These are phyloP conservation scores for Hymenoscyphus scutula DNA, from an alignment of 2,329 filamentous ascomycete species.

Conservation along the genomic window DNA sequence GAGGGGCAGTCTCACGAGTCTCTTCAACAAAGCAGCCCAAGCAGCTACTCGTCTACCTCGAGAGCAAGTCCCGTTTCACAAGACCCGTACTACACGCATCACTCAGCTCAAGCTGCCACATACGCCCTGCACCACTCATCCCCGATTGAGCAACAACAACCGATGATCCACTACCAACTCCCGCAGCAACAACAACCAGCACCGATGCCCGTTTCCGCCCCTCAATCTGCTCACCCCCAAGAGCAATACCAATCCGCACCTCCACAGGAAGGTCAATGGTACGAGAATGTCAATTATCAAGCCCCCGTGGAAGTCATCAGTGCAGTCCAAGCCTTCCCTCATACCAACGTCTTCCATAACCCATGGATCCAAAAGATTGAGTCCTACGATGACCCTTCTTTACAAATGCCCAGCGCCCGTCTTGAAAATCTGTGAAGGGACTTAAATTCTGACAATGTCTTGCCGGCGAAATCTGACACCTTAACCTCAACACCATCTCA, in stretches of 20 bases:
- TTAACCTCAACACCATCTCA: background rate
- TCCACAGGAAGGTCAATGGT: slow-evolving; percentile 52
- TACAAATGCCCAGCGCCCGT: slow-evolving; percentile 59
- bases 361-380: slow-evolving; percentile 56
- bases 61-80: slow-evolving; percentile 53
- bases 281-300: slow-evolving; percentile 48
- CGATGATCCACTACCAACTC: slow-evolving; percentile 40
- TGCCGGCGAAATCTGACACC: slow-evolving; percentile 1
- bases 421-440: slow-evolving; percentile 52
- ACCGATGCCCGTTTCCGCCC: slow-evolving; percentile 31
- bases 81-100: slow-evolving; percentile 57
- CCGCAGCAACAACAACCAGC: slow-evolving; percentile 29
- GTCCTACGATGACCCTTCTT: slow-evolving; percentile 51
- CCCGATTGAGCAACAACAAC: slow-evolving; percentile 44
- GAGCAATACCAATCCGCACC: slow-evolving; percentile 42
- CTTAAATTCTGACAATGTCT: slow-evolving; percentile 7
- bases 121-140: slow-evolving; percentile 50
- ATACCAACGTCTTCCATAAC: slow-evolving; percentile 50
- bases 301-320: slow-evolving; percentile 55
- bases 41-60: slow-evolving; percentile 55
- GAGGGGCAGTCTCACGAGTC: slow-evolving; percentile 46
- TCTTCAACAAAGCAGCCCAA: slow-evolving; percentile 58
- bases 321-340: slow-evolving; percentile 52
- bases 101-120: slow-evolving; percentile 46
- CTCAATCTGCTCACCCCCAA: slow-evolving; percentile 36